Conservation (phyloP, 164 flowering plant genomes). For the Vitis vinifera region DNA sequence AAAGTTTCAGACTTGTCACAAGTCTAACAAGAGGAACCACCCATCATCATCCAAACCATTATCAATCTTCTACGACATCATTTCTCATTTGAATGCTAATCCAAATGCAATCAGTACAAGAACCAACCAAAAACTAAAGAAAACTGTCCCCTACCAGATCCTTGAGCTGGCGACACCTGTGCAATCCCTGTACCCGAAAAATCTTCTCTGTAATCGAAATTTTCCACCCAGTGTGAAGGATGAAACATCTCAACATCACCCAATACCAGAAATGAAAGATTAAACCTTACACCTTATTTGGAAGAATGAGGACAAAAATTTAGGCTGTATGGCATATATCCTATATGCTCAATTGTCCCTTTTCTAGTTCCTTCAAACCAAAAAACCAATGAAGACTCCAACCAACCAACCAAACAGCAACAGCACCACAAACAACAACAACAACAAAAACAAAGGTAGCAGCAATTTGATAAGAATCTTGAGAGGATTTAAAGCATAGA, state of each 20-base stretch:
- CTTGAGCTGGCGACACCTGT: neutral
- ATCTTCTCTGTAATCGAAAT: neutral
- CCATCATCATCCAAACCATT: no score
- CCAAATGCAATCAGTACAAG: no score
- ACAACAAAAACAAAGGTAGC: neutral
- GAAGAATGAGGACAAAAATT: neutral
- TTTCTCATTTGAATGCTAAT: no score
- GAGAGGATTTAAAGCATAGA: conserved; percentile 3
- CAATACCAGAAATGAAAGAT: neutral
- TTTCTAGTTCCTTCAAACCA: conserved; percentile 1
- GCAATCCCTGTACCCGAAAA: neutral
- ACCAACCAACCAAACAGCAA: neutral
- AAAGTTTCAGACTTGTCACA: no score
- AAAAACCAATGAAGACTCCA: neutral
- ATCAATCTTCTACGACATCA: no score
- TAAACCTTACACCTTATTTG: neutral
- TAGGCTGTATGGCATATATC: neutral
- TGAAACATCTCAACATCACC: conserved; percentile 1
- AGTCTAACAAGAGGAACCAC: no score
- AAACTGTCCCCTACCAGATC: neutral
- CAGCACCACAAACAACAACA: conserved; percentile 7
- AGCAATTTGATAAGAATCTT: conserved; percentile 13
- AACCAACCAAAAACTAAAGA: no score
- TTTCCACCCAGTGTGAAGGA: neutral
- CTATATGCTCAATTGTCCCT: conserved; percentile 1